Conservation (phyloP, 371 early-diverging fungal species). For the Rozella allomycis region DNA sequence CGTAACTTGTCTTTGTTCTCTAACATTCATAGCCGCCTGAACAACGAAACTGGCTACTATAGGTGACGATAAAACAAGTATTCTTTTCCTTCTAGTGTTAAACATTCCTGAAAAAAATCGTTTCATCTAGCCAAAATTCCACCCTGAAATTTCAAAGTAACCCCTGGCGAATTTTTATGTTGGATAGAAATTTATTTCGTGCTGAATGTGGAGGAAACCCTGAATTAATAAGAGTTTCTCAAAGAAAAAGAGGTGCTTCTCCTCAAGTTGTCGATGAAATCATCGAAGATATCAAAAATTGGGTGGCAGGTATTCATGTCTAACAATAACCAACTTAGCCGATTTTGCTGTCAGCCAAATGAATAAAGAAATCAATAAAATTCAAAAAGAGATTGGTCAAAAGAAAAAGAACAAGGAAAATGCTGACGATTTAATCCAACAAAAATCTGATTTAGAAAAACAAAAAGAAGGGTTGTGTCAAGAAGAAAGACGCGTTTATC, state of each 20-base stretch:
- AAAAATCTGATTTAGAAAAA: conserved; percentile 6
- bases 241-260: conserved; percentile 61
- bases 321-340: conserved; percentile 14
- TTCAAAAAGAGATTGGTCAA: conserved; percentile 73
- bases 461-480: conserved; percentile 41
- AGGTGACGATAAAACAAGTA: too few relatives aligned
- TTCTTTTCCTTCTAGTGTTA: too few relatives aligned
- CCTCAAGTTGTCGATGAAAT: conserved; percentile 78
- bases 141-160: too few relatives aligned
- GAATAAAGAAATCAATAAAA: conserved; percentile 71
- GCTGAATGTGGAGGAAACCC: conserved; percentile 88
- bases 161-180: too few relatives aligned
- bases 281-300: conserved; percentile 68
- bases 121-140: too few relatives aligned
- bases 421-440: conserved; percentile 43
- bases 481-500: conserved; percentile 42
- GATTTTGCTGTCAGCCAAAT: conserved; percentile 65
- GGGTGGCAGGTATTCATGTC: conserved; percentile 46
- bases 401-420: conserved; percentile 66
- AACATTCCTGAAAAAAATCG: too few relatives aligned
- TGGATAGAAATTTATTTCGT: conserved; percentile 77
- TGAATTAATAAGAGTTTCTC: conserved; percentile 73
- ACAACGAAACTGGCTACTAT: too few relatives aligned
- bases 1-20: too few relatives aligned
- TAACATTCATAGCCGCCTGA: too few relatives aligned